Percentiles rank a stretch among this genome's conserved stretches.
These are phyloP conservation scores for Cardamine chenopodiifolia DNA, from an alignment of 345 rosid species.

Conservation along the genomic window DNA sequence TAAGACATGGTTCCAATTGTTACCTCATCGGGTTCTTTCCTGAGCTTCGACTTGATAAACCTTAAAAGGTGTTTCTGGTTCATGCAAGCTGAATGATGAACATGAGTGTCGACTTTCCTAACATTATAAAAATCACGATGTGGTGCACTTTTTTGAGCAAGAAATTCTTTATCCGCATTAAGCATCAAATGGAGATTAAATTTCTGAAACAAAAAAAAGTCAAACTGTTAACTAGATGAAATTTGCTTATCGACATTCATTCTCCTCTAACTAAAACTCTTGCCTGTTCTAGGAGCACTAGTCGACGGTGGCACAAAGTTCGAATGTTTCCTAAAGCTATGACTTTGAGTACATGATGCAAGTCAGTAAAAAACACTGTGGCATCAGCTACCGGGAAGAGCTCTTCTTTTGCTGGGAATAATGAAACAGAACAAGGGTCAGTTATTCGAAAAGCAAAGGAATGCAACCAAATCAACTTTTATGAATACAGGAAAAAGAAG, in stretches of 20 bases:
- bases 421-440: neutral
- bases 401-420: constrained; percentile 65
- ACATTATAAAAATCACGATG: constrained; percentile 99
- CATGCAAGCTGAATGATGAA: constrained; percentile 99
- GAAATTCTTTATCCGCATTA: constrained; percentile 94
- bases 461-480: constrained; percentile 14
- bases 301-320: constrained; percentile 88
- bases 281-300: constrained; percentile 96
- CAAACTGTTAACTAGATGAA: constrained; percentile 30
- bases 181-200: constrained; percentile 99
- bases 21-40: constrained; percentile 99
- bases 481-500: neutral
- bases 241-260: neutral
- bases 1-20: neutral
- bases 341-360: constrained; percentile 83
- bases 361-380: constrained; percentile 86
- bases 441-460: neutral
- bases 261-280: constrained; percentile 8
- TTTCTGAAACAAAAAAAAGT: constrained; percentile 58
- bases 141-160: constrained; percentile 99
- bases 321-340: constrained; percentile 92
- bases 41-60: constrained; percentile 95
- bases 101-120: constrained; percentile 98
- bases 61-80: constrained; percentile 98
- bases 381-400: constrained; percentile 94